Evolutionary conservation across 345 rosid genomes (phyloP).

Genomic region (Alliaria petiolata): DNA sequence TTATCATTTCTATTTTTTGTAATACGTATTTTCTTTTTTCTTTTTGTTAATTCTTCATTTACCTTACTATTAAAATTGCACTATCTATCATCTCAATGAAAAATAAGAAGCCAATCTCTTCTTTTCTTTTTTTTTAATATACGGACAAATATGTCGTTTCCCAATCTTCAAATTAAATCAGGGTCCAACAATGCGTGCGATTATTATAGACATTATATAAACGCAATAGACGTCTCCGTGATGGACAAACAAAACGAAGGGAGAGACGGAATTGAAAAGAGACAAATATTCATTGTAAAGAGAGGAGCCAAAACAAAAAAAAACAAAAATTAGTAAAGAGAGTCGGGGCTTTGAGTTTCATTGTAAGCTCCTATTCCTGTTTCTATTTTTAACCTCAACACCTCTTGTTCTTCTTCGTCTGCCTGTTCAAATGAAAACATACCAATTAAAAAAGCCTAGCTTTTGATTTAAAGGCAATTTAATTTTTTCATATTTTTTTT

Average conservation of each 20-base stretch:
- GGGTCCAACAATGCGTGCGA: neutral
- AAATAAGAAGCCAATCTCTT: too few relatives aligned
- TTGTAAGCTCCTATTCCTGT: conserved; percentile 58
- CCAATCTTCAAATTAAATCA: too few relatives aligned
- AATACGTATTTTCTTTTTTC: too few relatives aligned
- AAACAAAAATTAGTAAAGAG: neutral
- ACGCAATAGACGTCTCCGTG: neutral
- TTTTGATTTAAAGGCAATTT: neutral
- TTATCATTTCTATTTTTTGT: too few relatives aligned
- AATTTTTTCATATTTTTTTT: too few relatives aligned
- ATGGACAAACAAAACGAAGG: neutral
- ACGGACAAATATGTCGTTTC: too few relatives aligned
- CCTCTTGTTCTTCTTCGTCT: conserved; percentile 62
- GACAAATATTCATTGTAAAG: neutral
- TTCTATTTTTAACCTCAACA: conserved; percentile 44
- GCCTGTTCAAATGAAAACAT: conserved; percentile 37
- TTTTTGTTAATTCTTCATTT: too few relatives aligned
- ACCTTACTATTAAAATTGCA: too few relatives aligned
- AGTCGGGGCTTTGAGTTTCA: conserved; percentile 53
- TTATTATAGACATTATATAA: neutral
- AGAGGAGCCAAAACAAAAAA: neutral
- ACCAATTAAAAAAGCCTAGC: neutral
- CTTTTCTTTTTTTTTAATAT: too few relatives aligned
- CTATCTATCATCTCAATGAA: too few relatives aligned
- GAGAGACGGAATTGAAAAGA: neutral